Evolutionary conservation across 176 grass and related monocot genomes (phyloP).

Genomic region (Calamus simplicifolius): DNA sequence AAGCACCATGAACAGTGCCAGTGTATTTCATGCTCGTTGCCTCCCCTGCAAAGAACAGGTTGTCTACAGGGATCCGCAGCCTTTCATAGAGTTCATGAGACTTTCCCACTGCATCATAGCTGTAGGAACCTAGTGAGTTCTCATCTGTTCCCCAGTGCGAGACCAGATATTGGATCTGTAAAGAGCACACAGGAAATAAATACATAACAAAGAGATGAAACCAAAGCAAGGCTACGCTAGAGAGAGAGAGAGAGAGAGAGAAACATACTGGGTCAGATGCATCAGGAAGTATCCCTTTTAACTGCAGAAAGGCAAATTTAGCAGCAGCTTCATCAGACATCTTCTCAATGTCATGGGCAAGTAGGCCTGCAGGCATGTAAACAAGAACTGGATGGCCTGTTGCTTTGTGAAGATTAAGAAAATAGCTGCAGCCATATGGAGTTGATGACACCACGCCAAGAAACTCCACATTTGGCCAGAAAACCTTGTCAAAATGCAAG

Average conservation of each 20-base stretch:
- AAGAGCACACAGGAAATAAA: neutral
- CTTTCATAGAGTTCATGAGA: slow-evolving; percentile 70
- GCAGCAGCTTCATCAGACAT: slow-evolving; percentile 53
- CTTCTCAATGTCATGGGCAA: slow-evolving; percentile 71
- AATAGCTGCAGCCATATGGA: slow-evolving; percentile 76
- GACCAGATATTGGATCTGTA: slow-evolving; percentile 81
- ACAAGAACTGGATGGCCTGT: slow-evolving; percentile 72
- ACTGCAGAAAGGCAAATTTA: slow-evolving; percentile 43
- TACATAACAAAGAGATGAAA: neutral
- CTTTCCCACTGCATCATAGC: slow-evolving; percentile 68
- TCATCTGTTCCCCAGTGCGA: slow-evolving; percentile 91
- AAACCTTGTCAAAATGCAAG: slow-evolving; percentile 58
- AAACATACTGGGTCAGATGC: slow-evolving; percentile 58
- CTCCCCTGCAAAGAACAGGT: slow-evolving; percentile 94
- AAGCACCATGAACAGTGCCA: slow-evolving; percentile 80
- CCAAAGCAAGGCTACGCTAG: neutral
- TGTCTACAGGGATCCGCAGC: slow-evolving; percentile 84
- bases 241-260: too few relatives aligned
- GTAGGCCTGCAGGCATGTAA: slow-evolving; percentile 83
- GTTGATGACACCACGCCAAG: slow-evolving; percentile 56
- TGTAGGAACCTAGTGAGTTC: slow-evolving; percentile 87
- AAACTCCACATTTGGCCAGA: slow-evolving; percentile 89
- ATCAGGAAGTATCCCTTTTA: slow-evolving; percentile 67
- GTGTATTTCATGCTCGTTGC: slow-evolving; percentile 88
- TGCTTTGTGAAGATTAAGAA: slow-evolving; percentile 90